Evolutionary conservation across 805 yeast species (phyloP), one percentile per base, ranked within the genome.

Genomic region (Blastobotrys chiropterorum): DNA sequence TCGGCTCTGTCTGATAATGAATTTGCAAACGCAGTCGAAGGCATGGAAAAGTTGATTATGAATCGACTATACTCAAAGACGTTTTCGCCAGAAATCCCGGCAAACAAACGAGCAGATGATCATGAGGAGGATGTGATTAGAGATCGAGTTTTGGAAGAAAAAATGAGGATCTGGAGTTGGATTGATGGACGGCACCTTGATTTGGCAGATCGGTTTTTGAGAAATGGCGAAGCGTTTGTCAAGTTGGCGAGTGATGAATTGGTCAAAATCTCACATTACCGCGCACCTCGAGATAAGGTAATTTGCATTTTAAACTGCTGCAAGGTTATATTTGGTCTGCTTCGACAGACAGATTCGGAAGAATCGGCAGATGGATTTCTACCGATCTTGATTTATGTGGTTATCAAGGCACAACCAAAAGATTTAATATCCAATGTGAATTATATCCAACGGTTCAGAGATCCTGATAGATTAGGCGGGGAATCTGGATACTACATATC

Each of bases 281-380:
- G 95, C 59, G 92, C 98, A 0, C 99, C 99, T 14, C 74, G 99
- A 49, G 99, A 95, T 64, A 94, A 94, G 63, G 81, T 89, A 56
- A 88, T 94, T 39, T 94, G 98, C 65, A 75, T 94, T 2, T 74
- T 94, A 56, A 95, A 94, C 68, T 82, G 94, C 49, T 92, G 97
- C 64, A 92, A 92, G 67, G 90, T 94, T 17, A 84, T 95, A 3
- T 90, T 90, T 72, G 95, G 96, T 8, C 75, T 88, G 52, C 78
- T 95, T 46, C 82, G 90, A 56, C 86, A 82, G 54, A 71, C 75
- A 14, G 69, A 77, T 47, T 75, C 81, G 50, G 85, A 82, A 53
- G 92, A 86, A 59, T 90, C 90, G 59, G 99, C 99, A 0, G 99
- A 94, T 68, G 81, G 86, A 39, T 94, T 94, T 67, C 77, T 94